A percentile compares a stretch with the other conserved stretches of the same genome.
Evolutionary conservation across 345 rosid genomes (phyloP).

Genomic region (Citrus medica): DNA sequence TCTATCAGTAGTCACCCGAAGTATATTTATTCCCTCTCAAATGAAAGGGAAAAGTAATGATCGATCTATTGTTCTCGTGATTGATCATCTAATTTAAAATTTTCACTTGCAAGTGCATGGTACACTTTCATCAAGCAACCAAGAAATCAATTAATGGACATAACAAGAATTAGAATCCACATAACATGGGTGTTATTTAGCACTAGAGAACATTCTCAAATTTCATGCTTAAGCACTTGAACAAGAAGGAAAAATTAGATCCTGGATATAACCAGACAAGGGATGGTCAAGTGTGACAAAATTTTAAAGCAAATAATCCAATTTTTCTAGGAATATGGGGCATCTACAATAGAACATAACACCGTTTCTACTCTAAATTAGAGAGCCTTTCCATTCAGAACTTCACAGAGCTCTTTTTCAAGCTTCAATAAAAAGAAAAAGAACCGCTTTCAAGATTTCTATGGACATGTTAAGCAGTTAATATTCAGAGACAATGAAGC

Average conservation of each 20-base stretch:
- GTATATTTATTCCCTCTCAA: background rate
- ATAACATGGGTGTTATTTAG: background rate
- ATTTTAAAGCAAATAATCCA: background rate
- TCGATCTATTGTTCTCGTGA: background rate
- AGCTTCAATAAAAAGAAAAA: background rate
- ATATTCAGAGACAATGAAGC: background rate
- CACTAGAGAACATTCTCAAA: background rate
- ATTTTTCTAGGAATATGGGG: background rate
- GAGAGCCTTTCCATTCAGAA: background rate
- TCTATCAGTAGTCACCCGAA: background rate
- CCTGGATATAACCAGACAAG: background rate
- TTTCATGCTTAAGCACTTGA: background rate
- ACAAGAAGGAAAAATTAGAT: background rate
- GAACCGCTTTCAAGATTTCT: background rate
- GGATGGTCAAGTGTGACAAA: background rate
- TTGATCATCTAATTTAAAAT: background rate
- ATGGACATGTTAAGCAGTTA: background rate
- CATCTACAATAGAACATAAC: no score
- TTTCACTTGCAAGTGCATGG: background rate
- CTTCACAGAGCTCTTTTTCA: background rate
- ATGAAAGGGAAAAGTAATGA: background rate
- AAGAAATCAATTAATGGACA: background rate
- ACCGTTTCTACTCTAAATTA: background rate
- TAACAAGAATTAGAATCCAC: background rate
- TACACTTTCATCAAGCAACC: background rate